These are phyloP conservation scores for Furcasterigmium furcatum DNA, from an alignment of 2,329 filamentous ascomycete species.

Conservation along the genomic window DNA sequence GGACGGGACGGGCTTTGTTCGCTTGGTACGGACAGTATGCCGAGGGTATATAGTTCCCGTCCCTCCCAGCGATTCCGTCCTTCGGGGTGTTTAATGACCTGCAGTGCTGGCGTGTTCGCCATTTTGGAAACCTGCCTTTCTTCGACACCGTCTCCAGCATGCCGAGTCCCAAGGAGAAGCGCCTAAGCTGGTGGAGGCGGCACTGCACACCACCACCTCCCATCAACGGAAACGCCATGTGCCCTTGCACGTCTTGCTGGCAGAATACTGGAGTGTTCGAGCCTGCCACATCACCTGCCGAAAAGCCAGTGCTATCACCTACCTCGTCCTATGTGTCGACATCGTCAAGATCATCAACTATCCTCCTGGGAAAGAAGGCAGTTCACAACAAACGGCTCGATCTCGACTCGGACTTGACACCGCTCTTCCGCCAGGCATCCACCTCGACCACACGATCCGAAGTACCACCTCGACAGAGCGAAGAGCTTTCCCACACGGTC, in stretches of 20 bases:
- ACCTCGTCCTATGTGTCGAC: not conserved
- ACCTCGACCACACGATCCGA: not conserved
- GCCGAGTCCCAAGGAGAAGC: constrained; percentile 11
- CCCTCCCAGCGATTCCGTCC: too few species aligned
- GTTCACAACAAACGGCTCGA: not conserved
- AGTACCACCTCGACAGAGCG: not conserved
- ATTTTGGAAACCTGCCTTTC: not conserved
- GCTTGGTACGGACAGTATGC: not conserved
- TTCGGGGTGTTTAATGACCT: too few species aligned
- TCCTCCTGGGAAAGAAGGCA: not conserved
- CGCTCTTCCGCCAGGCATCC: not conserved
- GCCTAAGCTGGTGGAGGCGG: constrained; percentile 33
- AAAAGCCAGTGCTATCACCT: not conserved
- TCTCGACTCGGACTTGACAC: not conserved
- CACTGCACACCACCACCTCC: constrained; percentile 35
- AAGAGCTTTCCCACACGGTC: not conserved
- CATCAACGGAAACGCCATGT: constrained; percentile 24
- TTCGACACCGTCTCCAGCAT: constrained; percentile 1
- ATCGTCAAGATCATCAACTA: not conserved
- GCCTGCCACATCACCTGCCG: not conserved
- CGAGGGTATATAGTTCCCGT: not conserved
- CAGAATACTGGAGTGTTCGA: not conserved
- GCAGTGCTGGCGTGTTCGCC: too few species aligned
- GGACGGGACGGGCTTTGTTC: not conserved
- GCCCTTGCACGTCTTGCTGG: constrained; percentile 31